These are phyloP conservation scores for Trypanosoma congolense DNA, from an alignment of 208 protist genomes.

Conservation along the genomic window DNA sequence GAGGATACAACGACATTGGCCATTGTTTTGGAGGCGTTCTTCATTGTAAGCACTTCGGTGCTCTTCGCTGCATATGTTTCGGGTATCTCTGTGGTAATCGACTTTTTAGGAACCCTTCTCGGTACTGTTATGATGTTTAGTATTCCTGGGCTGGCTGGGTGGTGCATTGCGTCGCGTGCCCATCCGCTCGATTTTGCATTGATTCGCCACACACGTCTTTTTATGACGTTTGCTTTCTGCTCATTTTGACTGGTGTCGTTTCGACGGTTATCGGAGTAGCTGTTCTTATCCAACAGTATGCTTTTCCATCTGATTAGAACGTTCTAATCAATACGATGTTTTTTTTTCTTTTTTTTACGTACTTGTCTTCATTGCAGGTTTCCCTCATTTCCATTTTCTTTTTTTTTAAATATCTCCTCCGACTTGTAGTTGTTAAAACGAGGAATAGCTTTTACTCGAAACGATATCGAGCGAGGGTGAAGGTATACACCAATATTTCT, in stretches of 20 bases:
- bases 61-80: slow-evolving; percentile 38
- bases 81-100: slow-evolving; percentile 66
- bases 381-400: background rate
- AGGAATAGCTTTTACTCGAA: too few relatives aligned
- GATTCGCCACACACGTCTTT: slow-evolving; percentile 17
- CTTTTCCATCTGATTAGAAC: background rate
- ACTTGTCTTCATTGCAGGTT: slow-evolving; percentile 12
- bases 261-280: slow-evolving; percentile 32
- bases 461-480: too few relatives aligned
- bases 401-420: background rate
- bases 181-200: slow-evolving; percentile 5
- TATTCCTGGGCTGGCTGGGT: slow-evolving; percentile 46
- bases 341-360: background rate
- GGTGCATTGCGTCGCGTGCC: slow-evolving; percentile 41
- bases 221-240: slow-evolving; percentile 28
- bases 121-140: slow-evolving; percentile 61
- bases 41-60: slow-evolving; percentile 46
- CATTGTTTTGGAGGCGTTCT: slow-evolving; percentile 56
- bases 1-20: slow-evolving; percentile 63
- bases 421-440: background rate
- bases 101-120: slow-evolving; percentile 56
- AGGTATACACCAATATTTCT: too few relatives aligned
- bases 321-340: too few relatives aligned
- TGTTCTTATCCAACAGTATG: slow-evolving; percentile 27
- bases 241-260: slow-evolving; percentile 27